Conservation (phyloP, 2,329 filamentous ascomycete genomes). For the Penicillium decumbens region DNA sequence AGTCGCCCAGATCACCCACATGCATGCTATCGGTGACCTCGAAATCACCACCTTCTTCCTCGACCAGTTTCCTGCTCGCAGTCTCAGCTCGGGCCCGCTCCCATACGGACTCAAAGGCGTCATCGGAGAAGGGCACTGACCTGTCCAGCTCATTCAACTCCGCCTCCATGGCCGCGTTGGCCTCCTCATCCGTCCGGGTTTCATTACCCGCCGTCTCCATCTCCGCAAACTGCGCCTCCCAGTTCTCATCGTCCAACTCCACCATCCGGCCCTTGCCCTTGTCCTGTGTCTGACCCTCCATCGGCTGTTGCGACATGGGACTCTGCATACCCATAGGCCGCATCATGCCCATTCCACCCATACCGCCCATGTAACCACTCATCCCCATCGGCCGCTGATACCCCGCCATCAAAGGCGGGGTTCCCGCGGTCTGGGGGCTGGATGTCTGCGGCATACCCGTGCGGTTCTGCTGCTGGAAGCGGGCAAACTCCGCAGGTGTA, state of each 20-base stretch:
- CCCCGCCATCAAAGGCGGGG: slow-evolving; percentile 59
- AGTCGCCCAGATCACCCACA: slow-evolving; percentile 72
- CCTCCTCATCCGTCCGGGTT: slow-evolving; percentile 54
- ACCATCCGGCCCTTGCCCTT: slow-evolving; percentile 82
- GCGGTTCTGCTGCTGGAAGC: slow-evolving; percentile 71
- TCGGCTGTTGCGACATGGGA: slow-evolving; percentile 46
- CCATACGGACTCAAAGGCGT: slow-evolving; percentile 80
- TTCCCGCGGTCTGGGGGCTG: slow-evolving; percentile 51
- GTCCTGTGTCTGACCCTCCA: slow-evolving; percentile 52
- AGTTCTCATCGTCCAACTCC: slow-evolving; percentile 87
- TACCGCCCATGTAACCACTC: slow-evolving; percentile 40
- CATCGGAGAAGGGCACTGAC: slow-evolving; percentile 62
- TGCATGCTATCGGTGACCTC: slow-evolving; percentile 47
- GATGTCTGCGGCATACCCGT: slow-evolving; percentile 54
- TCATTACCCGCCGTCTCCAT: slow-evolving; percentile 60
- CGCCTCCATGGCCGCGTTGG: slow-evolving; percentile 71
- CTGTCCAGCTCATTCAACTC: slow-evolving; percentile 87
- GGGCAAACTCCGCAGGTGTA: slow-evolving; percentile 77
- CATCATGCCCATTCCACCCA: slow-evolving; percentile 49
- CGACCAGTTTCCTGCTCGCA: slow-evolving; percentile 55
- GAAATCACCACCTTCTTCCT: slow-evolving; percentile 55
- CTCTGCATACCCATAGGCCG: slow-evolving; percentile 46
- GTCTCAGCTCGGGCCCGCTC: slow-evolving; percentile 46
- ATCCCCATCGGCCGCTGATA: slow-evolving; percentile 46
- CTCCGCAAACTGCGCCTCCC: slow-evolving; percentile 94